Evolutionary conservation across 2,329 filamentous ascomycete species (phyloP).

Genomic region (Teratosphaeria epicoccoides): DNA sequence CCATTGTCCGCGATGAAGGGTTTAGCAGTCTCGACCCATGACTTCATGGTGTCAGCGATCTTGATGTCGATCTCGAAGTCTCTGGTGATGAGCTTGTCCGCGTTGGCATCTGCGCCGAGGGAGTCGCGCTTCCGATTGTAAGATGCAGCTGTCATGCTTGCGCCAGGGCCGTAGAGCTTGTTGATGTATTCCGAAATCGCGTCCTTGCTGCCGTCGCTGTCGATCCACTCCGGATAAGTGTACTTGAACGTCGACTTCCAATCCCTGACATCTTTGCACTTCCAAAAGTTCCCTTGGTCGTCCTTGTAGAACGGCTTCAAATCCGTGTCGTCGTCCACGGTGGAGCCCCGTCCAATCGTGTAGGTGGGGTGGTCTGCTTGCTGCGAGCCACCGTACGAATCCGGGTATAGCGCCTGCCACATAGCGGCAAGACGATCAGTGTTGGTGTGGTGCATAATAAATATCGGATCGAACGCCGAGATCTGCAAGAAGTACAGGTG

Average conservation of each 20-base stretch:
- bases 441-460: conserved; percentile 27
- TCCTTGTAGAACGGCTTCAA: conserved; percentile 54
- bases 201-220: conserved; percentile 25
- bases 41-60: neutral
- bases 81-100: neutral
- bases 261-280: conserved; percentile 50
- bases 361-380: conserved; percentile 18
- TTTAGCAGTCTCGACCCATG: neutral
- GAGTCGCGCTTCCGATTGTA: conserved; percentile 8
- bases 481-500: conserved; percentile 25
- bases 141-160: conserved; percentile 20
- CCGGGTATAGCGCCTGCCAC: conserved; percentile 23
- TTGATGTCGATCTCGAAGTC: neutral
- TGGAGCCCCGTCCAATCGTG: conserved; percentile 19
- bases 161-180: conserved; percentile 42
- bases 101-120: conserved; percentile 1
- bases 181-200: conserved; percentile 40
- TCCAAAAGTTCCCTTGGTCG: conserved; percentile 53
- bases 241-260: conserved; percentile 54
- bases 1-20: conserved; percentile 24
- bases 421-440: conserved; percentile 26
- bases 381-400: conserved; percentile 16
- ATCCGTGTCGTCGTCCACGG: conserved; percentile 11
- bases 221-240: conserved; percentile 56
- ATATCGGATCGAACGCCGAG: conserved; percentile 24